These are phyloP conservation scores for Geranomyces michiganensis DNA, from an alignment of 192 early-diverging fungal species.

Conservation along the genomic window DNA sequence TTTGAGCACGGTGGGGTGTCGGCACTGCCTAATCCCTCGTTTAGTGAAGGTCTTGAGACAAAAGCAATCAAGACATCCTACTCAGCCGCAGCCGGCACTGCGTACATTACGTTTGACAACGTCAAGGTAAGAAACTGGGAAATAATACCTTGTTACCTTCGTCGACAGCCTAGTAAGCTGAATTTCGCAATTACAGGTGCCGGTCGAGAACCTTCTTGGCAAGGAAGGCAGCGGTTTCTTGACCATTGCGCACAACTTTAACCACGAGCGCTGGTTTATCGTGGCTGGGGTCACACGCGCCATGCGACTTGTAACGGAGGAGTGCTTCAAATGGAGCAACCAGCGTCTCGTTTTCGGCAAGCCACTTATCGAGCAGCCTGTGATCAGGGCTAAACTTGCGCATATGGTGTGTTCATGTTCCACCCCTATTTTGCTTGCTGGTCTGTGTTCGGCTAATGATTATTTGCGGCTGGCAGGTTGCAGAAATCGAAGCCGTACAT, in stretches of 20 bases:
- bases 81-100: conserved; percentile 67
- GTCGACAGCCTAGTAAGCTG: too few relatives aligned
- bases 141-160: too few relatives aligned
- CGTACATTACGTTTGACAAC: conserved; percentile 57
- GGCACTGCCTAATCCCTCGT: neutral
- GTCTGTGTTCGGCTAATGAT: too few relatives aligned
- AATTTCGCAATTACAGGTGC: too few relatives aligned
- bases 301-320: conserved; percentile 39
- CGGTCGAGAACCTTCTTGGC: conserved; percentile 72
- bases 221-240: conserved; percentile 68
- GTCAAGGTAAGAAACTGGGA: conserved; percentile 57
- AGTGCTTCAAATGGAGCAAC: conserved; percentile 70
- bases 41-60: conserved; percentile 57
- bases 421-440: too few relatives aligned
- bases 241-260: conserved; percentile 74
- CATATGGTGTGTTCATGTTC: conserved; percentile 56
- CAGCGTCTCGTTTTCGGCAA: conserved; percentile 76
- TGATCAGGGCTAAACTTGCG: conserved; percentile 69
- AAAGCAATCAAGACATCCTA: conserved; percentile 73
- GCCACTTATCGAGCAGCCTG: conserved; percentile 71
- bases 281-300: conserved; percentile 46
- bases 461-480: conserved; percentile 21
- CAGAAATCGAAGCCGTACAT: conserved; percentile 57
- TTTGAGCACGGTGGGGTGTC: too few relatives aligned
- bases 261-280: conserved; percentile 73